These are phyloP conservation scores for Mycena maculata DNA, from an alignment of 768 basidiomycete genomes.

Conservation along the genomic window DNA sequence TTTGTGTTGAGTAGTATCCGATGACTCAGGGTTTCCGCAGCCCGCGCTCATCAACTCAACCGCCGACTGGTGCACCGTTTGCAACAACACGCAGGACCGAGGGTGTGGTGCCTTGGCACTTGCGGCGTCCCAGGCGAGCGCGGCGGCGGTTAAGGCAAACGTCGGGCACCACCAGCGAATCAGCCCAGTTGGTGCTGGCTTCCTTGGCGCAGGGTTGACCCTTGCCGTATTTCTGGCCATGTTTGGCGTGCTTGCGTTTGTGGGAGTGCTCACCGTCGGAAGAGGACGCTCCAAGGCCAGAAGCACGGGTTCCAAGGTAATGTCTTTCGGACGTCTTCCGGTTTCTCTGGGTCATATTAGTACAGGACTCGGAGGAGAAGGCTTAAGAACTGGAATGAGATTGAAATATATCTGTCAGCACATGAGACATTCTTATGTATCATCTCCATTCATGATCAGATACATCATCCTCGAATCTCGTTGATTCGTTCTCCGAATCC, in stretches of 20 bases:
- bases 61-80: constrained; percentile 68
- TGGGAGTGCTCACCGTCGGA: constrained; percentile 52
- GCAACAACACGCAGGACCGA: constrained; percentile 66
- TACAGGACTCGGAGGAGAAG: constrained; percentile 15
- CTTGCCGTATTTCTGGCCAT: constrained; percentile 54
- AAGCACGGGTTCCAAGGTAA: constrained; percentile 8
- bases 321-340: neutral
- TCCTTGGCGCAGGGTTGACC: constrained; percentile 71
- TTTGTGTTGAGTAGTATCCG: constrained; percentile 6
- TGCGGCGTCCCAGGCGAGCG: constrained; percentile 42
- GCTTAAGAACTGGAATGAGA: constrained; percentile 11
- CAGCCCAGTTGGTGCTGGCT: constrained; percentile 71
- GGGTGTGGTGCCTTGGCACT: constrained; percentile 64
- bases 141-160: constrained; percentile 39
- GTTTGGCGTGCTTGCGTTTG: constrained; percentile 52
- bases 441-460: constrained; percentile 35
- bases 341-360: neutral
- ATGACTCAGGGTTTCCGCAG: constrained; percentile 43
- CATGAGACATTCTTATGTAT: neutral
- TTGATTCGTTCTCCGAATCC: constrained; percentile 26
- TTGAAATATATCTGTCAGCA: constrained; percentile 5
- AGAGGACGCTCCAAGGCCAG: constrained; percentile 17
- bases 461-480: constrained; percentile 24
- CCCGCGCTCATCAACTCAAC: constrained; percentile 63
- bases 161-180: constrained; percentile 48